phyloP scores from a whole-genome alignment of 2,329 filamentous ascomycete genomes.

The Chlorencoelia australis region DNA sequence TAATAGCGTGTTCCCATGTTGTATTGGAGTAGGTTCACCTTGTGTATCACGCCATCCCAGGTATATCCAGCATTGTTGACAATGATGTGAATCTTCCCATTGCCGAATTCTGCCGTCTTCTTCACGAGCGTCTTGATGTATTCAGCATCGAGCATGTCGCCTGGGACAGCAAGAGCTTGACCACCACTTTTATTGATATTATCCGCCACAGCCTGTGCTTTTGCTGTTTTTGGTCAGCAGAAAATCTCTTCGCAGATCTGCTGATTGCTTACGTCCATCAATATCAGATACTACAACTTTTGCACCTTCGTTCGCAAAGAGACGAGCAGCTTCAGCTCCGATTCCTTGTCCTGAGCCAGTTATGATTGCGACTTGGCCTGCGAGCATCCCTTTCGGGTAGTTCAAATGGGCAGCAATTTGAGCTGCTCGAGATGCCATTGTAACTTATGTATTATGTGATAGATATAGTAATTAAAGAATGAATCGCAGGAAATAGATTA shows the following conservation, averaged over 20 bases:
- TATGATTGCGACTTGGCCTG: conserved; percentile 75
- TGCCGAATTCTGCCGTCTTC: conserved; percentile 68
- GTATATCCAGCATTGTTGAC: conserved; percentile 91
- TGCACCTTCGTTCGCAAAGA: conserved; percentile 83
- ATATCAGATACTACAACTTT: conserved; percentile 79
- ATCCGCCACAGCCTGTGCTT: conserved; percentile 57
- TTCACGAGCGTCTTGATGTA: conserved; percentile 67
- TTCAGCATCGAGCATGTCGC: conserved; percentile 62
- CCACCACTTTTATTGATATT: conserved; percentile 54
- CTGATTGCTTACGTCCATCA: conserved; percentile 47
- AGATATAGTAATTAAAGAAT: too few species aligned
- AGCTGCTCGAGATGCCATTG: conserved; percentile 41
- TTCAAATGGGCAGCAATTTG: conserved; percentile 74
- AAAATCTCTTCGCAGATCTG: conserved; percentile 6
- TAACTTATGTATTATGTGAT: too few species aligned
- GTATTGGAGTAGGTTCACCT: conserved; percentile 35
- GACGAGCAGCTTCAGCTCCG: conserved; percentile 69
- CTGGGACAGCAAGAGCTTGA: conserved; percentile 63
- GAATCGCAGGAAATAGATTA: too few species aligned
- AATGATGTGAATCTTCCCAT: conserved; percentile 81
- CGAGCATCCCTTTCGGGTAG: conserved; percentile 69
- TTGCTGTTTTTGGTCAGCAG: conserved; percentile 39
- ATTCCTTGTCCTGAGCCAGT: conserved; percentile 83
- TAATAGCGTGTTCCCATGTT: conserved; percentile 6
- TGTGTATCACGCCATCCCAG: conserved; percentile 88